Base-by-base conservation (phyloP, 345 rosid genomes). In the Balakata baccata region DNA sequence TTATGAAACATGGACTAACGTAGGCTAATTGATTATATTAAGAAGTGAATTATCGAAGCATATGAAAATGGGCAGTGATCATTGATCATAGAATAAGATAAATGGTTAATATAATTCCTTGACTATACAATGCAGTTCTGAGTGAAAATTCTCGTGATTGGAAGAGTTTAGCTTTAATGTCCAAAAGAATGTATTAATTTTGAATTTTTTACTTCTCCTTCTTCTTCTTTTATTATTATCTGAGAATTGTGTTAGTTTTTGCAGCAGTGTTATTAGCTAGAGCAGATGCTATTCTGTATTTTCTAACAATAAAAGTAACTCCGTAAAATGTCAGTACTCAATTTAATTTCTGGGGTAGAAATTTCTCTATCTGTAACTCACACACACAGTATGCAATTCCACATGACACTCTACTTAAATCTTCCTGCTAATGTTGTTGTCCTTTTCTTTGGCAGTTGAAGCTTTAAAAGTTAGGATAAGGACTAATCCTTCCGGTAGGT, bases 381-480 rank as follows among this genome's bases (percentile, higher is more conserved):
- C 25, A 1, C 22, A 38, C 10, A 45, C 37, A 3, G 34, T 17
- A 51, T 71, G 43, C 29, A 9, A 11, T 52, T 38, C n/a, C 22
- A 11, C 6, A 18, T 34, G 47, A 23, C 22, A 1, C 13, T 56
- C 13, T 37, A 23, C 68, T 59, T 71, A 11, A 0, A 47, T 11
- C 41, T 29, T 53, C 46, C 23, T n/a, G 47, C 63, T 43, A 47
- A 23, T 45, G 14, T 22, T 67, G 46, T 29, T 60, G 47, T 47
- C 34, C 34, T 0, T 0, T 29, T 58, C 11, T 41, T 68, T 72
- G 61, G 75, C 74, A 73, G 77, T 77, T 72, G 68, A 67, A 63
- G 66, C 75, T 64, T 63, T 80, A 63, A 76, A 45, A 58, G 41
- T 76, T 56, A 51, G 71, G 61, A 43, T 61, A 23, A 77, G 73